A percentile compares a stretch with the other conserved stretches of the same genome.
Conservation (phyloP, 148 eudicot species). For the Polygonum maritimum region DNA sequence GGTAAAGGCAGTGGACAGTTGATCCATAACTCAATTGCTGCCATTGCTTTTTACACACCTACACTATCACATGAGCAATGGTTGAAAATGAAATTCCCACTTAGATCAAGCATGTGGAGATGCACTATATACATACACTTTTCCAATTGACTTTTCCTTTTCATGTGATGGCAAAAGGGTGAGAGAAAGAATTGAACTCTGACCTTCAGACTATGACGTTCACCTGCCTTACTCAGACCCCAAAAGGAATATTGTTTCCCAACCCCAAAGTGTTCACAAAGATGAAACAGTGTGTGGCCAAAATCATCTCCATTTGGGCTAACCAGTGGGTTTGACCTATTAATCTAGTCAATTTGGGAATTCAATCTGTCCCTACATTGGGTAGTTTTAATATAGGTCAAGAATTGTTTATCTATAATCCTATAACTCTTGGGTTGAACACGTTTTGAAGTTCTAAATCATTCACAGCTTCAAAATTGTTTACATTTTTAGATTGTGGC, state of each 20-base stretch:
- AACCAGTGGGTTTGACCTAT: too few species aligned
- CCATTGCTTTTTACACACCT: slow-evolving; percentile 6
- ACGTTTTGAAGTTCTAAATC: too few species aligned
- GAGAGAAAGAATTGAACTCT: background rate
- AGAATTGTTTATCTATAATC: too few species aligned
- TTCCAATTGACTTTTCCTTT: background rate
- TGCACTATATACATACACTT: background rate
- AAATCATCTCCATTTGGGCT: background rate
- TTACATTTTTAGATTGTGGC: too few species aligned
- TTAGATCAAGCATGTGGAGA: background rate
- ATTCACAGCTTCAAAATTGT: too few species aligned
- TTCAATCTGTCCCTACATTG: too few species aligned
- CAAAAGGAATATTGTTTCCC: background rate
- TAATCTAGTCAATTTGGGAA: too few species aligned
- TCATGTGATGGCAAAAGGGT: background rate
- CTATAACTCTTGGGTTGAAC: too few species aligned
- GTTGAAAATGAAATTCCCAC: background rate
- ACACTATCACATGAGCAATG: background rate
- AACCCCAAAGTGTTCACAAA: background rate
- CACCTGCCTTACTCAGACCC: background rate
- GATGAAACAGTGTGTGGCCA: background rate
- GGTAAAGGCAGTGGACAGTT: background rate
- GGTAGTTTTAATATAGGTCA: too few species aligned
- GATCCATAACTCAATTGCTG: background rate
- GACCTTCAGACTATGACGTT: slow-evolving; percentile 2